phyloP scores from a whole-genome alignment of 2,329 filamentous ascomycete genomes.

The Phoma herbarum region DNA sequence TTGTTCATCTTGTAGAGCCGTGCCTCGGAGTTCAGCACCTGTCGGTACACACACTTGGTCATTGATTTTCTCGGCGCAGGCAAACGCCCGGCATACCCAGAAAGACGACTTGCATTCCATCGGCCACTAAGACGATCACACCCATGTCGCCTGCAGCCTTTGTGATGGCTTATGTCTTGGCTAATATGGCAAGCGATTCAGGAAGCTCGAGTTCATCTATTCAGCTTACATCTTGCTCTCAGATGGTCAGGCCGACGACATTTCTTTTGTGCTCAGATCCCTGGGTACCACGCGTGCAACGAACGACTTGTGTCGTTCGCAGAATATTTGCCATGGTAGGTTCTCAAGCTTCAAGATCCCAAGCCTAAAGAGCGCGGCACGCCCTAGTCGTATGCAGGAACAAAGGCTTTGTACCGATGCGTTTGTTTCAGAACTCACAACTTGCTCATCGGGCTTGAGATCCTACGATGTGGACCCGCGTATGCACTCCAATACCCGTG shows the following conservation, averaged over 20 bases:
- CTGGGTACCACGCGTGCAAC: not conserved
- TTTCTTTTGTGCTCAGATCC: not conserved
- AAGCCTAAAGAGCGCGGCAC: not conserved
- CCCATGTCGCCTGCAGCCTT: conserved; percentile 9
- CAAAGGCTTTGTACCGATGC: not conserved
- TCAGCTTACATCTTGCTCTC: conserved; percentile 1
- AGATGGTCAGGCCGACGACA: not conserved
- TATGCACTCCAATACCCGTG: conserved; percentile 13
- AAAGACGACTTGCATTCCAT: not conserved
- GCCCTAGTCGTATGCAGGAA: not conserved
- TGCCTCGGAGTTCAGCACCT: not conserved
- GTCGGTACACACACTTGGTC: conserved; percentile 7
- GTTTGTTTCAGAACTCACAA: conserved; percentile 17
- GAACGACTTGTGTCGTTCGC: not conserved
- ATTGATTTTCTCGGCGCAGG: not conserved
- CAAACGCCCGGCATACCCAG: not conserved
- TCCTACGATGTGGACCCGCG: not conserved
- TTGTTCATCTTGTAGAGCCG: not conserved
- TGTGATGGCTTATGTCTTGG: conserved; percentile 10
- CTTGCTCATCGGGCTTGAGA: conserved; percentile 13
- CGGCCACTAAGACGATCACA: not conserved
- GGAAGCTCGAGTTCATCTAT: conserved; percentile 3
- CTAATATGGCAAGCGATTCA: conserved; percentile 14
- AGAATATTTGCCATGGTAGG: not conserved
- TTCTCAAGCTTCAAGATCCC: not conserved